Percentiles rank a stretch among this genome's conserved stretches.
Conservation (phyloP, 2,329 filamentous ascomycete species). For the Lachnellula occidentalis region DNA sequence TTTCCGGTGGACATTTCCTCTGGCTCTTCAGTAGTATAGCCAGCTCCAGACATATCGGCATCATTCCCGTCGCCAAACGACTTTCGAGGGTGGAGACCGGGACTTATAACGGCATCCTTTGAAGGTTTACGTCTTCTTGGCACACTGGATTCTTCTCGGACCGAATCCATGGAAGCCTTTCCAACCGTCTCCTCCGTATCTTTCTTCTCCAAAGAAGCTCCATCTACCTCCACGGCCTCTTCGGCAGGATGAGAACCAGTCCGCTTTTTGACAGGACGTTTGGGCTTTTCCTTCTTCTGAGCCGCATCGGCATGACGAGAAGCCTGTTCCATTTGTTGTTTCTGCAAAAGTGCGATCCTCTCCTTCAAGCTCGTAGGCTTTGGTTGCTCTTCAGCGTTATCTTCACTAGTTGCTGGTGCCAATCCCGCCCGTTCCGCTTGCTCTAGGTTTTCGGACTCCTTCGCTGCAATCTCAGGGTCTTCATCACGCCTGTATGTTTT, state of each 20-base stretch:
- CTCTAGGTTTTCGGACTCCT: constrained; percentile 59
- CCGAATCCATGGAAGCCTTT: constrained; percentile 46
- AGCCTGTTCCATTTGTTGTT: constrained; percentile 87
- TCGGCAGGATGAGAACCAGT: constrained; percentile 42
- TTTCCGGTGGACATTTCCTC: constrained; percentile 55
- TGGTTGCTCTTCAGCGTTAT: constrained; percentile 69
- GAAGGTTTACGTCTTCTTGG: constrained; percentile 50
- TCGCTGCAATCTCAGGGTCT: constrained; percentile 66
- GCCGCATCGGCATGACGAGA: constrained; percentile 71
- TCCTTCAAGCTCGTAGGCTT: constrained; percentile 94
- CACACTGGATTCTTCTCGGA: constrained; percentile 36
- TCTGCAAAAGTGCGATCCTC: constrained; percentile 87
- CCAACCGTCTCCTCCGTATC: constrained; percentile 43
- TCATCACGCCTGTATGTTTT: constrained; percentile 85
- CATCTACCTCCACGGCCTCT: constrained; percentile 32
- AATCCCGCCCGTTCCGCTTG: constrained; percentile 65
- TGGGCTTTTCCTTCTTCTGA: constrained; percentile 83
- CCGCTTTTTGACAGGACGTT: constrained; percentile 66
- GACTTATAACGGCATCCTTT: constrained; percentile 34
- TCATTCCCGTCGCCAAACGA: constrained; percentile 55
- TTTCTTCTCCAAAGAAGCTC: constrained; percentile 39
- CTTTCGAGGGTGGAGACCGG: constrained; percentile 30
- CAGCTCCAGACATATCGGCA: constrained; percentile 59
- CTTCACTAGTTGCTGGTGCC: constrained; percentile 39
- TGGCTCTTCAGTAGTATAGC: constrained; percentile 57